These are phyloP conservation scores for Iberis amara DNA, from an alignment of 441 rosid genomes.

Conservation along the genomic window DNA sequence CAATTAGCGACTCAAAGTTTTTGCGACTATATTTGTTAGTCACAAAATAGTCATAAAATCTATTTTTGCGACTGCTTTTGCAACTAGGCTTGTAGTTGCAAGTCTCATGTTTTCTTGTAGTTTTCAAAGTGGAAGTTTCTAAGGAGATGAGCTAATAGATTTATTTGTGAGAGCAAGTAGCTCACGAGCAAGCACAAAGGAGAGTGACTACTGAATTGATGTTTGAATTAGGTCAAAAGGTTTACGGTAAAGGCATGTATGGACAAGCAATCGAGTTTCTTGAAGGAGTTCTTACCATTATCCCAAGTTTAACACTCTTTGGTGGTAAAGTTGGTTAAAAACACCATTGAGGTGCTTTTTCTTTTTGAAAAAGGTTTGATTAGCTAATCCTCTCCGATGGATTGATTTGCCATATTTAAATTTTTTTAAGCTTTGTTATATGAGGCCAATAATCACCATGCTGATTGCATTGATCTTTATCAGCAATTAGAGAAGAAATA, in stretches of 20 bases:
- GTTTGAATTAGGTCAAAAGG: conserved; percentile 90
- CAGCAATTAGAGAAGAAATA: conserved; percentile 73
- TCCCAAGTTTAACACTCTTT: conserved; percentile 68
- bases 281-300: conserved; percentile 88
- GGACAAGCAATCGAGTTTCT: conserved; percentile 81
- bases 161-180: conserved; percentile 50
- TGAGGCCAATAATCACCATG: conserved; percentile 84
- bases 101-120: too few relatives aligned
- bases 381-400: conserved; percentile 12
- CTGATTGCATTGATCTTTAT: conserved; percentile 84
- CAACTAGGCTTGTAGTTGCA: too few relatives aligned
- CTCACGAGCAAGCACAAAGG: conserved; percentile 85
- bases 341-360: conserved; percentile 20
- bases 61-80: too few relatives aligned
- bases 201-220: conserved; percentile 81
- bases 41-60: too few relatives aligned
- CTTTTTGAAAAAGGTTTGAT: neutral
- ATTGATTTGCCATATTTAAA: conserved; percentile 63
- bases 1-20: too few relatives aligned
- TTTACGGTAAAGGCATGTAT: conserved; percentile 83
- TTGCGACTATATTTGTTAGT: too few relatives aligned
- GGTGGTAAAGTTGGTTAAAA: conserved; percentile 85
- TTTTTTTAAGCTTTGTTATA: conserved; percentile 98
- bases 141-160: neutral
- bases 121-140: neutral